phyloP scores from a whole-genome alignment of 2,329 filamentous ascomycete species.

The Colletotrichum kahawae region DNA sequence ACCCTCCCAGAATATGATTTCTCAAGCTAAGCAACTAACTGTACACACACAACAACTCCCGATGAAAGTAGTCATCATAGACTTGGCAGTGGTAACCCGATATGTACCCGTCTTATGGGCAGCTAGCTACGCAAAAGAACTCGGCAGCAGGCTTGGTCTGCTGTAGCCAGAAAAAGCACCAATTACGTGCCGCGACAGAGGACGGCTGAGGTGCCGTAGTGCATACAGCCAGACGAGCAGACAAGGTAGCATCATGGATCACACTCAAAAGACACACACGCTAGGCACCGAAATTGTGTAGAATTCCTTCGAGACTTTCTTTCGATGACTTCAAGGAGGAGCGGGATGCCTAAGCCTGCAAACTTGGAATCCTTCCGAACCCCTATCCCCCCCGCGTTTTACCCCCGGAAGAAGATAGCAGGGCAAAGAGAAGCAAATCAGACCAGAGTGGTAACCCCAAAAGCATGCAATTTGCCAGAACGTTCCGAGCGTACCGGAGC shows the following conservation, averaged over 20 bases:
- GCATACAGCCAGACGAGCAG: not conserved
- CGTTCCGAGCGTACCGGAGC: not conserved
- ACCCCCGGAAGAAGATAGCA: not conserved
- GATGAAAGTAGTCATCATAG: not conserved
- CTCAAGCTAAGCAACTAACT: not conserved
- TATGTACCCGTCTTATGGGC: not conserved
- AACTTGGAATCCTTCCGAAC: not conserved
- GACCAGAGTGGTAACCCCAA: not conserved
- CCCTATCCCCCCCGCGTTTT: not conserved
- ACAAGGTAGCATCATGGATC: not conserved
- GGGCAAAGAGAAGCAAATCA: not conserved
- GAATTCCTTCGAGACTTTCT: not conserved
- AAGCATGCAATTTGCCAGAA: conserved; percentile 6
- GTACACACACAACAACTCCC: not conserved
- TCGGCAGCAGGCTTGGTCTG: not conserved
- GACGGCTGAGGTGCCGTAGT: not conserved
- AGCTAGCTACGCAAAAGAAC: not conserved
- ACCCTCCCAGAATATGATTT: not conserved
- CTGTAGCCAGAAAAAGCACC: not conserved
- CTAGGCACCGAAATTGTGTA: not conserved
- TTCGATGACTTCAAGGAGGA: not conserved
- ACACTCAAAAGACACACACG: not conserved
- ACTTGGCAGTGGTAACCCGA: not conserved
- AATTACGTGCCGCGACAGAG: not conserved
- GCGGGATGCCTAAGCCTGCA: not conserved